Evolutionary conservation across 23 red algal genomes (phyloP).

Genomic region (Agarophyton chilense): DNA sequence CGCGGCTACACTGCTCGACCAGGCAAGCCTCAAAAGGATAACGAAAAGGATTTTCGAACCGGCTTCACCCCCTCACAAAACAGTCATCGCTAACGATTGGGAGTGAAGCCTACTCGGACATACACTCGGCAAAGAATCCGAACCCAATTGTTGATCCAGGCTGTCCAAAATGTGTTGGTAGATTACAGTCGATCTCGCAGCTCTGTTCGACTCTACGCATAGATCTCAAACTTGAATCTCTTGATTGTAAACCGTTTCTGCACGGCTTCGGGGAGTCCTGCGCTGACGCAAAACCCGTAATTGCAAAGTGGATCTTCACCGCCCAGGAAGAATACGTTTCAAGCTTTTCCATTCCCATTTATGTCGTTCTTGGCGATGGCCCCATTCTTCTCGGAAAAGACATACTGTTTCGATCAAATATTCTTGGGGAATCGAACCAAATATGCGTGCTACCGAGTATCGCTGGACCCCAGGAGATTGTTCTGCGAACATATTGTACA

Average conservation of each 20-base stretch:
- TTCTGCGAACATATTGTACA: not conserved
- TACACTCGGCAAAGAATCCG: too few relatives aligned
- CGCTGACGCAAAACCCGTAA: not conserved
- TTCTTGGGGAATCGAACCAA: not conserved
- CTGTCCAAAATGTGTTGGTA: not conserved
- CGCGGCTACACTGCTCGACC: too few relatives aligned
- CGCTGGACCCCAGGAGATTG: not conserved
- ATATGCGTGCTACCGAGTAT: not conserved
- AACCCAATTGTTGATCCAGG: not conserved
- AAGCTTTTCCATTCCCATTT: not conserved
- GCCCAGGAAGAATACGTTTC: not conserved
- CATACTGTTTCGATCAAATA: not conserved
- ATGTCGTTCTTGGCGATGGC: not conserved
- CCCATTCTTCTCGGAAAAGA: slow-evolving; percentile 1
- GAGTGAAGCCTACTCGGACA: too few relatives aligned
- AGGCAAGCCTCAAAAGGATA: too few relatives aligned
- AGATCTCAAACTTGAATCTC: not conserved
- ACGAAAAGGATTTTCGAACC: too few relatives aligned
- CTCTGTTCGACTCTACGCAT: not conserved
- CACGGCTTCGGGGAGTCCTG: not conserved
- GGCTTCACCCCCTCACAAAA: too few relatives aligned
- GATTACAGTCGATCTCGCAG: not conserved
- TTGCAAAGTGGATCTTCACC: not conserved
- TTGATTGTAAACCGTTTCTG: not conserved
- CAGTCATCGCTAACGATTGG: too few relatives aligned